These are phyloP conservation scores for Flammula alnicola DNA, from an alignment of 1,284 basidiomycete species.

Conservation along the genomic window DNA sequence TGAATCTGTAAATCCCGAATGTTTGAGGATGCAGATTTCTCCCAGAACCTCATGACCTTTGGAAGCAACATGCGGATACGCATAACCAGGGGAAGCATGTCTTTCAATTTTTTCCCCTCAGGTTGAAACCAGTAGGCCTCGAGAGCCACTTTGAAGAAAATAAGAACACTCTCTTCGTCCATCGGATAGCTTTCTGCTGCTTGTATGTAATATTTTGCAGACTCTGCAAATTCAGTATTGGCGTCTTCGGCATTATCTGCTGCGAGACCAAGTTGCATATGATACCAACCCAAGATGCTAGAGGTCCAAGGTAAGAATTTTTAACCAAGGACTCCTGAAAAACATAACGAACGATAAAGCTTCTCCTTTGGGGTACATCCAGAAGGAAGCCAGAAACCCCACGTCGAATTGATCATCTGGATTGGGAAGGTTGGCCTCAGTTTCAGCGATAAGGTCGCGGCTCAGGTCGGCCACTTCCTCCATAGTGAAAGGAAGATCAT, in stretches of 20 bases:
- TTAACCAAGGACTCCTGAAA: background rate
- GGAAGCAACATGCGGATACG: slow-evolving; percentile 4
- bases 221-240: slow-evolving; percentile 10
- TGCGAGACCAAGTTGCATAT: slow-evolving; percentile 26
- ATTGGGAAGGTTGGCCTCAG: slow-evolving; percentile 15
- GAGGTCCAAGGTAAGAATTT: background rate
- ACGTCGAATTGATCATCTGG: slow-evolving; percentile 4
- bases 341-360: slow-evolving; percentile 38
- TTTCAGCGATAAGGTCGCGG: slow-evolving; percentile 15
- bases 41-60: slow-evolving; percentile 15
- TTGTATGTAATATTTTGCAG: slow-evolving; percentile 20
- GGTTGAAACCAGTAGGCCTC: slow-evolving; percentile 29
- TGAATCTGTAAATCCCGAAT: slow-evolving; percentile 1
- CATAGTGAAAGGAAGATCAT: slow-evolving; percentile 12
- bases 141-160: slow-evolving; percentile 32
- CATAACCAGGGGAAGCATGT: slow-evolving; percentile 2
- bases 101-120: slow-evolving; percentile 9
- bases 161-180: slow-evolving; percentile 25
- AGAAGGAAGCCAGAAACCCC: slow-evolving; percentile 36
- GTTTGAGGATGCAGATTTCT: slow-evolving; percentile 9
- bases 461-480: slow-evolving; percentile 17
- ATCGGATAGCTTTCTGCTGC: slow-evolving; percentile 17
- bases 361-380: slow-evolving; percentile 40
- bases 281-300: slow-evolving; percentile 40
- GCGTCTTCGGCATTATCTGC: slow-evolving; percentile 18